These are phyloP conservation scores for Remersonia thermophila DNA, from an alignment of 2,329 filamentous ascomycete genomes.

Conservation along the genomic window DNA sequence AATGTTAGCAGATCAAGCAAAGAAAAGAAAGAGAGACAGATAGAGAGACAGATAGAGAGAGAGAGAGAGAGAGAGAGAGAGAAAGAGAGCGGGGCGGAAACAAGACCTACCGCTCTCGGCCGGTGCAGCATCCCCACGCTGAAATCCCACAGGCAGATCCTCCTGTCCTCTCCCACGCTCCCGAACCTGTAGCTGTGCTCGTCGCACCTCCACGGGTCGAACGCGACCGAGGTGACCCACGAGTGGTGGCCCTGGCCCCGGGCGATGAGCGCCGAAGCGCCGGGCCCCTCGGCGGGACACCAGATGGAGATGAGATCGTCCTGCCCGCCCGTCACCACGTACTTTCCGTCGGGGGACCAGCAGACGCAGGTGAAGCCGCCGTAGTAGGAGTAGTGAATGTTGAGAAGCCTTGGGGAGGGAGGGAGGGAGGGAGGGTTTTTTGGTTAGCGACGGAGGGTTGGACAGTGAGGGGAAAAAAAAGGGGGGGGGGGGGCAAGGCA, in stretches of 20 bases:
- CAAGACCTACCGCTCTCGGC: constrained; percentile 56
- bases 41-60: constrained; percentile 4
- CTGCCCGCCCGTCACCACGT: constrained; percentile 87
- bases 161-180: constrained; percentile 87
- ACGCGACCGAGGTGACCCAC: constrained; percentile 87
- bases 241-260: constrained; percentile 91
- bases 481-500: constrained; percentile 21
- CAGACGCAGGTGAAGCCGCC: constrained; percentile 86
- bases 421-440: too few species aligned
- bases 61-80: background rate
- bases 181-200: constrained; percentile 92
- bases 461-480: background rate
- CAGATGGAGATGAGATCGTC: constrained; percentile 95
- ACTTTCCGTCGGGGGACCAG: constrained; percentile 96
- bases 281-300: constrained; percentile 59
- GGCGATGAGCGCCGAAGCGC: constrained; percentile 61
- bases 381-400: constrained; percentile 84
- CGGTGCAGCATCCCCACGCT: constrained; percentile 91
- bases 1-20: constrained; percentile 3
- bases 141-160: constrained; percentile 91
- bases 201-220: constrained; percentile 95
- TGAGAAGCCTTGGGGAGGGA: constrained; percentile 54
- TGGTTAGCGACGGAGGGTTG: background rate
- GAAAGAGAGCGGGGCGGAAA: constrained; percentile 1
- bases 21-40: constrained; percentile 14